Percentiles rank a stretch among this genome's conserved stretches.
Conservation (phyloP, 306 rosid genomes). For the Cyamopsis tetragonoloba region DNA sequence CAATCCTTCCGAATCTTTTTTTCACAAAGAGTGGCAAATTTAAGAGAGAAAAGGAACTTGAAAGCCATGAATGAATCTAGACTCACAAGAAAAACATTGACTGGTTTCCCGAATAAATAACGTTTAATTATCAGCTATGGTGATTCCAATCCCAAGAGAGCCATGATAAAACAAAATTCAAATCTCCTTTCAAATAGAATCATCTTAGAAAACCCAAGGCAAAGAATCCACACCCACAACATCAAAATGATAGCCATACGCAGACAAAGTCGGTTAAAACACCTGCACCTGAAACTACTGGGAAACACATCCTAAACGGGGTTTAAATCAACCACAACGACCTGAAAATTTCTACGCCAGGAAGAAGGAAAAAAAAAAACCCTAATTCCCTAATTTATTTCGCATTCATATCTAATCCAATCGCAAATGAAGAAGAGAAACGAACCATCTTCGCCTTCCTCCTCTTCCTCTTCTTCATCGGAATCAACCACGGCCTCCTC, state of each 20-base stretch:
- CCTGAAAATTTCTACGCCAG: background rate
- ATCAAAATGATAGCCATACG: background rate
- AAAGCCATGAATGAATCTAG: background rate
- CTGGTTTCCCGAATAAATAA: background rate
- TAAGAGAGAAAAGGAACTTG: too few relatives aligned
- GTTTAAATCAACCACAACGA: background rate
- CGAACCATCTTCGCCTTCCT: constrained; percentile 88
- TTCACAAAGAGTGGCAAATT: background rate
- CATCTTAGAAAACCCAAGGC: background rate
- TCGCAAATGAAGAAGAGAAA: background rate
- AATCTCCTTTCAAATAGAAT: background rate
- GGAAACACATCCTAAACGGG: background rate
- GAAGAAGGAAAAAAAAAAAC: background rate
- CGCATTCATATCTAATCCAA: background rate
- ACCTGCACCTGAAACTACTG: background rate
- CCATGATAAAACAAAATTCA: background rate
- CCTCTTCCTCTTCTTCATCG: constrained; percentile 93
- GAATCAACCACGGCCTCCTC: constrained; percentile 70
- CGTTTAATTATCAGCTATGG: background rate
- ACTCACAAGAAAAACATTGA: background rate
- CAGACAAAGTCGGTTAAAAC: background rate
- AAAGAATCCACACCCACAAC: background rate
- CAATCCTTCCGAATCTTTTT: background rate
- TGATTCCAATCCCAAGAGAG: background rate
- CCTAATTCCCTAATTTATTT: constrained; percentile 5